Base-by-base conservation (phyloP, 2,329 filamentous ascomycete genomes). In the Sclerotinia nivalis region DNA sequence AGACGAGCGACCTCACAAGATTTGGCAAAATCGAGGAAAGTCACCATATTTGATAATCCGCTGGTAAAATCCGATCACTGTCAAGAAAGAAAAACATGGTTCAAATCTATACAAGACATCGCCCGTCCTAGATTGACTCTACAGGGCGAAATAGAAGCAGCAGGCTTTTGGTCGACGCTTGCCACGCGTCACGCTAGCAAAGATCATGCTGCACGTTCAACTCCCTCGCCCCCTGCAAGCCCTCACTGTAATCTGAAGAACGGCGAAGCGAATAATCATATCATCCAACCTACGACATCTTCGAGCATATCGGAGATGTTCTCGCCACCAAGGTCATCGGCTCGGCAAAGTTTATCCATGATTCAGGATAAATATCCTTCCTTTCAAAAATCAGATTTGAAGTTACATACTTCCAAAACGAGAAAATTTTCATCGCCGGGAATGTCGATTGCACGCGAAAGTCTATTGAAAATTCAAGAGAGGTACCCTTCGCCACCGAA, bases 21-120 rank as follows among this genome's bases (percentile, higher is more conserved):
- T 2, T 68, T 70, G 43, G 60, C 43, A 10, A 70, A 72, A 50
- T 60, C 66, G 75, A 67, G 67, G 67, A n/a, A 73, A 73, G 34
- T 74, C 72, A 37, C 62, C 68, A 28, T 75, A 71, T 55, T 52
- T 18, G 47, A 54, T 20, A 43, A 37, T 43, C n/a, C 34, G 34
- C 34, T 13, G 15, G 3, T 22, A 40, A 15, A 65, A 40, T 28
- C 75, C 71, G 20, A 18, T 55, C 64, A 25, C 68, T 70, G n/a
- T 58, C 66, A 34, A 52, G 37, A 9, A 62, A 69, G n/a, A 10
- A 50, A 25, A 47, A 43, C 37, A 55, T 66, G 68, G 62, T 52
- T 47, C 13, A 52, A 61, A 40, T 37, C 25, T 22, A 37, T 61
- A n/a, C 52, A 58, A 68, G 56, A 49, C 52, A 20, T n/a, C 18